phyloP scores from a whole-genome alignment of 306 rosid genomes.

The Cyamopsis tetragonoloba region DNA sequence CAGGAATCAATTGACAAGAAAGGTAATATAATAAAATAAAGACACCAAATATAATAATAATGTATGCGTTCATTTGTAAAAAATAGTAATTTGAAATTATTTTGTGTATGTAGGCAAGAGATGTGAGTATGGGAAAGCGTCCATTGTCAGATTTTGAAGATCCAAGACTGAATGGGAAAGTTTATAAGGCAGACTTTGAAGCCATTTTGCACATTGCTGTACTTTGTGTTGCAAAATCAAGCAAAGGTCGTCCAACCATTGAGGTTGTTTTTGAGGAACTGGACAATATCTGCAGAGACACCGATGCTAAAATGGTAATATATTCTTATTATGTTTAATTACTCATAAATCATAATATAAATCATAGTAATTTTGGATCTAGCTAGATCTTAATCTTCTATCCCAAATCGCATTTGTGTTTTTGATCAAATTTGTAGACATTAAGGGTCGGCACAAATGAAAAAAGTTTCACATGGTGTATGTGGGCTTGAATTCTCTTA shows the following conservation, averaged over 20 bases:
- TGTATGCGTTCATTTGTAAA: background rate
- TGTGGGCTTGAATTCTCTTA: too few species aligned
- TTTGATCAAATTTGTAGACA: too few species aligned
- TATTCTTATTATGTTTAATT: background rate
- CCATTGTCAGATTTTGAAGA: conserved; percentile 67
- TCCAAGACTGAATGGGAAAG: conserved; percentile 51
- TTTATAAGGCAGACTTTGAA: conserved; percentile 52
- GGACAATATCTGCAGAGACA: conserved; percentile 53
- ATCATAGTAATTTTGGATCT: too few species aligned
- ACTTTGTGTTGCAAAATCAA: conserved; percentile 75
- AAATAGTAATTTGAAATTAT: background rate
- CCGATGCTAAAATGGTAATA: conserved; percentile 3
- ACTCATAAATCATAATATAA: too few species aligned
- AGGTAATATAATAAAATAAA: conserved; percentile 31
- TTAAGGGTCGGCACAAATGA: too few species aligned
- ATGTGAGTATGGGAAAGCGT: conserved; percentile 63
- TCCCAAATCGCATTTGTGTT: too few species aligned
- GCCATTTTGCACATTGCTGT: conserved; percentile 68
- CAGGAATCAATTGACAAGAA: conserved; percentile 83
- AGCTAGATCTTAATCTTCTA: too few species aligned
- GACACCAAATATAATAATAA: background rate
- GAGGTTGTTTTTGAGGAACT: conserved; percentile 58
- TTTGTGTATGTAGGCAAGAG: conserved; percentile 73
- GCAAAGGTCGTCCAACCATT: conserved; percentile 70
- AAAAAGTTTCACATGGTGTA: too few species aligned